Base-by-base conservation (phyloP, 805 yeast genomes). In the Candida alai region DNA sequence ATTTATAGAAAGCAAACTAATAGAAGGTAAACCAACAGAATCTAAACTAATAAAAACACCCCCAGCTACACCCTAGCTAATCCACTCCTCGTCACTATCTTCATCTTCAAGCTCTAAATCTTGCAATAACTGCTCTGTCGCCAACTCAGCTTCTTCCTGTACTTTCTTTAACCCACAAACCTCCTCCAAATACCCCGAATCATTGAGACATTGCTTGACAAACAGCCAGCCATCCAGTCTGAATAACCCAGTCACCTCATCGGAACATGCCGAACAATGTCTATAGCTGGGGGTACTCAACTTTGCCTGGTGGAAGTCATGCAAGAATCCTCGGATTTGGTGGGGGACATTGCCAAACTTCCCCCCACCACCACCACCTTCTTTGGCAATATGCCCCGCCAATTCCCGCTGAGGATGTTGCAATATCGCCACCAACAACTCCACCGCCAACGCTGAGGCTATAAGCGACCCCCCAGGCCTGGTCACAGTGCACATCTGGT, bases 401-500 rank as follows among this genome's bases (percentile, higher is more conserved):
- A 51, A 47, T 16, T 73, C 73, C 14, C 65, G 65, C 5, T 59
- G 53, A 0, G 77, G 77, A 45, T 80, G 82, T 54, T 90, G 97
- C 24, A 86, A 48, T 0, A 85, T 41, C 1, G 93, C 76, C 0
- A 84, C 84, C 41, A 87, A 51, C 5, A 93, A 59, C 54, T 93
- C 98, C 1, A 85, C 95, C 0, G 95, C 95, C 23, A 80, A 62
- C 0, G 96, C 77, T 0, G 95, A 75, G 0, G 97, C 97, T 59
- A 87, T 62, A 48, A 84, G 62, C 0, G 99, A 96, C 1, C 84
- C 89, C 1, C 99, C 98, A 0, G 99, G 97, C 25, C 98, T 68
- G 0, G 98, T 93, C 1, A 93, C 98, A 0, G 99, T 93, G 52
- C 99, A 93, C 97, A 93, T 93, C 58, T 93, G 97, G 59, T 93